Conservation (phyloP, 2,329 filamentous ascomycete genomes). For the Aspergillus pseudoviridinutans region DNA sequence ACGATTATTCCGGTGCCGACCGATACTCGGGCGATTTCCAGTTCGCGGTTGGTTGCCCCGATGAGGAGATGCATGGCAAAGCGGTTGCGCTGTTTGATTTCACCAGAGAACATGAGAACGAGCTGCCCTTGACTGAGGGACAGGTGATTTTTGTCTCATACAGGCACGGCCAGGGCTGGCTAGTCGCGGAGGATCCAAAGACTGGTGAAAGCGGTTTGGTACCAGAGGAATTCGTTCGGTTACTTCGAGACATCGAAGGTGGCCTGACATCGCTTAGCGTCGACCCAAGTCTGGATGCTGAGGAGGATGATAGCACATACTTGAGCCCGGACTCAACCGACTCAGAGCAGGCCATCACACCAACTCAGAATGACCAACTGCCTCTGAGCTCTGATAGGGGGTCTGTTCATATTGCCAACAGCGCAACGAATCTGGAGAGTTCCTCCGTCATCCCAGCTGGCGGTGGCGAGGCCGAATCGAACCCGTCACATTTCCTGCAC, state of each 20-base stretch:
- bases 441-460: slow-evolving; percentile 49
- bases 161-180: slow-evolving; percentile 92
- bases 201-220: slow-evolving; percentile 92
- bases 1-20: slow-evolving; percentile 55
- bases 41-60: slow-evolving; percentile 89
- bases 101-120: slow-evolving; percentile 91
- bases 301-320: slow-evolving; percentile 49
- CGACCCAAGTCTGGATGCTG: slow-evolving; percentile 42
- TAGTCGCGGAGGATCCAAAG: slow-evolving; percentile 93
- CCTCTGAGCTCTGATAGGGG: slow-evolving; percentile 3
- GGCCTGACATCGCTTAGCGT: slow-evolving; percentile 69
- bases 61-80: slow-evolving; percentile 97
- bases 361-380: slow-evolving; percentile 25
- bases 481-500: slow-evolving; percentile 6
- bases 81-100: slow-evolving; percentile 96
- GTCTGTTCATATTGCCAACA: slow-evolving; percentile 13
- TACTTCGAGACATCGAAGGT: slow-evolving; percentile 89
- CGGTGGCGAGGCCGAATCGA: slow-evolving; percentile 46
- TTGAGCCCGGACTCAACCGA: slow-evolving; percentile 53
- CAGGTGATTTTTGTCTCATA: slow-evolving; percentile 97
- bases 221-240: slow-evolving; percentile 90
- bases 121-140: slow-evolving; percentile 85
- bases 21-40: slow-evolving; percentile 89
- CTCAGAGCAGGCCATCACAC: slow-evolving; percentile 28
- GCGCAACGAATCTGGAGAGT: slow-evolving; percentile 20